These are phyloP conservation scores for Podospora australis DNA, from an alignment of 495 filamentous ascomycete genomes.

Conservation along the genomic window DNA sequence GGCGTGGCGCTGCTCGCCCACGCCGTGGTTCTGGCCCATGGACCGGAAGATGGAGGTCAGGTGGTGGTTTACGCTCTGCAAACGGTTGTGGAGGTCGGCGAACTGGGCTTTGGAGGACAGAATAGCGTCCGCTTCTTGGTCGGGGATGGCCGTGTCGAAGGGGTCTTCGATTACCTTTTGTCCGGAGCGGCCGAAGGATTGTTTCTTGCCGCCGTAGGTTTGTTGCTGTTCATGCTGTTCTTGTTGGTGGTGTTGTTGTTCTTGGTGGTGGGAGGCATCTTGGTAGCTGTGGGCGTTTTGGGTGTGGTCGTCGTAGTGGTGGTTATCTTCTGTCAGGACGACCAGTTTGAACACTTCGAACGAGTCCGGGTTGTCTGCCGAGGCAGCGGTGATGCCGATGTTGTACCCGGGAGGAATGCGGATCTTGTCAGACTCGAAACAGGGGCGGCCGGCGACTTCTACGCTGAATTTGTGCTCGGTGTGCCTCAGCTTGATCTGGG, in stretches of 20 bases:
- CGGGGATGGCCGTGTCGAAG: conserved; percentile 40
- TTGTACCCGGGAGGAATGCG: conserved; percentile 71
- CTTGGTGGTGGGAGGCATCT: conserved; percentile 20
- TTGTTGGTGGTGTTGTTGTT: conserved; percentile 22
- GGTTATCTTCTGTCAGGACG: conserved; percentile 48
- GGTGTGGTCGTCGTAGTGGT: conserved; percentile 29
- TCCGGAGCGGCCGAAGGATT: conserved; percentile 17
- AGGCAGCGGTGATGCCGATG: conserved; percentile 82
- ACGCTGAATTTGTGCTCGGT: conserved; percentile 62
- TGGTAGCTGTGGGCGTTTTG: conserved; percentile 24
- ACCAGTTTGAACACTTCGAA: conserved; percentile 89
- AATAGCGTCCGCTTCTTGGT: conserved; percentile 41
- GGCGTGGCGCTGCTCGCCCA: conserved; percentile 54
- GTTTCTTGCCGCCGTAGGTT: neutral
- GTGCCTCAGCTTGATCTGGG: conserved; percentile 67
- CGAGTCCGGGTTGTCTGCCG: conserved; percentile 85
- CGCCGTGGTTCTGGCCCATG: conserved; percentile 41
- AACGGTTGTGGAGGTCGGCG: conserved; percentile 69
- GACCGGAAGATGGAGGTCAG: conserved; percentile 62
- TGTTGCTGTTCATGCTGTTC: conserved; percentile 16
- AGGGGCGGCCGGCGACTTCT: conserved; percentile 70
- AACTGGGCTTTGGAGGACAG: conserved; percentile 60
- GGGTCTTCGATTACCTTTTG: conserved; percentile 25
- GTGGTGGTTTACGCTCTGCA: conserved; percentile 70
- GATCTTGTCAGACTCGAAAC: conserved; percentile 78